These are phyloP conservation scores for Sporisorium reilianum DNA, from an alignment of 1,284 basidiomycete species.

Conservation along the genomic window DNA sequence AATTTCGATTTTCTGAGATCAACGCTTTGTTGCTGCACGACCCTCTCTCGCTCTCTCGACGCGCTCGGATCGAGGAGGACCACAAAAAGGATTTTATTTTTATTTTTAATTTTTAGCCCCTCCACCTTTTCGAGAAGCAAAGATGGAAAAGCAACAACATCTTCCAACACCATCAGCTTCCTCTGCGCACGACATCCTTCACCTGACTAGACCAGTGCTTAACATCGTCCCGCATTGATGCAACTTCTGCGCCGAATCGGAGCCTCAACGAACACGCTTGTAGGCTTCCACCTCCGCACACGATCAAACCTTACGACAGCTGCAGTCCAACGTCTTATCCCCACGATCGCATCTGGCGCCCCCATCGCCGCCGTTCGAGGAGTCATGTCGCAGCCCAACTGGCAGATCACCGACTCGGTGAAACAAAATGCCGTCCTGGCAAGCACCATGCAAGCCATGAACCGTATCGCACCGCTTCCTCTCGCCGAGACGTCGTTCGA, in stretches of 20 bases:
- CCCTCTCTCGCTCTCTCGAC: conserved; percentile 1
- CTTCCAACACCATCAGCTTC: conserved; percentile 11
- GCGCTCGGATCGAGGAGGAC: not conserved
- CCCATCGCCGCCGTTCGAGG: conserved; percentile 4
- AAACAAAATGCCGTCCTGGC: conserved; percentile 34
- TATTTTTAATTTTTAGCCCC: conserved; percentile 2
- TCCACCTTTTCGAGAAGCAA: conserved; percentile 19
- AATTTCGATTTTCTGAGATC: not conserved
- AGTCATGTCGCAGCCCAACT: conserved; percentile 42
- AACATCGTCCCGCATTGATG: conserved; percentile 21
- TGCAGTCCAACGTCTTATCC: not conserved
- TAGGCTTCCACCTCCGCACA: not conserved
- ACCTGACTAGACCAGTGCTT: not conserved
- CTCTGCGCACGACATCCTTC: not conserved
- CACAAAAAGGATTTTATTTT: conserved; percentile 2
- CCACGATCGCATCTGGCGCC: not conserved
- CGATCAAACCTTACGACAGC: not conserved
- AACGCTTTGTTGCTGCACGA: not conserved
- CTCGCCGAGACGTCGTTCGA: conserved; percentile 65
- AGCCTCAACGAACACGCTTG: conserved; percentile 2
- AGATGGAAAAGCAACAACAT: not conserved
- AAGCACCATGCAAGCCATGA: conserved; percentile 39
- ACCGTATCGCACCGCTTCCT: conserved; percentile 53
- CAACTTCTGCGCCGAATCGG: not conserved
- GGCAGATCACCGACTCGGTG: conserved; percentile 47